These are phyloP conservation scores for Pelagomonas calceolata DNA, from an alignment of 108 stramenopile genomes.

Conservation along the genomic window DNA sequence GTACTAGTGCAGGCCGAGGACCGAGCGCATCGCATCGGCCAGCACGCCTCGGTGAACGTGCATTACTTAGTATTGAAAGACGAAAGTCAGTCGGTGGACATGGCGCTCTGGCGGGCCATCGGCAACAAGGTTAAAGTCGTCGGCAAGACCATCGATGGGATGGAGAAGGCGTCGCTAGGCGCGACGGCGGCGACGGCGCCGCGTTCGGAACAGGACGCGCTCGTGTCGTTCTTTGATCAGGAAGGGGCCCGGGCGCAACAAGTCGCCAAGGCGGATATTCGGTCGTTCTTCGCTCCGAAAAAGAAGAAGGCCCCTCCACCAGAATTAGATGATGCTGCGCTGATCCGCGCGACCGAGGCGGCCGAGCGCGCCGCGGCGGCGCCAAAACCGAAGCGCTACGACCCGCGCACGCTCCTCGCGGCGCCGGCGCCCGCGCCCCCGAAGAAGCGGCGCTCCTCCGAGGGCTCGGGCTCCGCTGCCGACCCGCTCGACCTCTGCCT, in stretches of 20 bases:
- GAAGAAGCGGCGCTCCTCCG: background rate
- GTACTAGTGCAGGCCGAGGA: constrained; percentile 96
- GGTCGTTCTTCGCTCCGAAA: background rate
- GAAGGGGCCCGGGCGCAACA: background rate
- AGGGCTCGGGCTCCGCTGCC: background rate
- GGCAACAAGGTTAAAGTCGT: constrained; percentile 52
- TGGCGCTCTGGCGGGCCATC: constrained; percentile 61
- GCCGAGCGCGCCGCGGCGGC: too few relatives aligned
- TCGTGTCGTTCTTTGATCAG: background rate
- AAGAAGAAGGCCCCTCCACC: background rate
- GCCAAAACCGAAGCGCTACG: too few relatives aligned
- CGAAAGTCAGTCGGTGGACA: constrained; percentile 46
- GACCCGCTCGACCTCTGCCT: background rate
- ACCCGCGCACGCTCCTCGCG: too few relatives aligned
- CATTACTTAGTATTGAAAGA: constrained; percentile 73
- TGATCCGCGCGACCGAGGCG: too few relatives aligned
- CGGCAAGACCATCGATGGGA: constrained; percentile 59
- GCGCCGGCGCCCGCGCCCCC: background rate
- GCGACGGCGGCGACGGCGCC: background rate
- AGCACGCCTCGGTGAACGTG: constrained; percentile 67
- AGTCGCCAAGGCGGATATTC: background rate
- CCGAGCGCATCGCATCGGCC: constrained; percentile 90
- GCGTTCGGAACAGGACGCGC: background rate
- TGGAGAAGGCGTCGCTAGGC: constrained; percentile 1
- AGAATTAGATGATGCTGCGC: too few relatives aligned